Evolutionary conservation across 305 asterid genomes (phyloP).

Genomic region (Plantago coronopus): DNA sequence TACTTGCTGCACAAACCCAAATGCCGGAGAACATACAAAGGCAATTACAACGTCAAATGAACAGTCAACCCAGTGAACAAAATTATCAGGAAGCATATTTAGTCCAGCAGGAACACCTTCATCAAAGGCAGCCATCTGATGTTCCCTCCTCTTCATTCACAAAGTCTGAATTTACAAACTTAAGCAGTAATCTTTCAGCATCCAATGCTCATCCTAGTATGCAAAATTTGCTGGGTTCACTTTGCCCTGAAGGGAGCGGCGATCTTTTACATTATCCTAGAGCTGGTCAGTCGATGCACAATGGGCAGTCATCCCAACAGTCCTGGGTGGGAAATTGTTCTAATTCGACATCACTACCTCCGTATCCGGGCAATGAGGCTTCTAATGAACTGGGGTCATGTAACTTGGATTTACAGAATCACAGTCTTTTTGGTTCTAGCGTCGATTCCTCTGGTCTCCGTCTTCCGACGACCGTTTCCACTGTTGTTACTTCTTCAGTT

Average conservation of each 20-base stretch:
- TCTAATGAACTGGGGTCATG: conserved; percentile 54
- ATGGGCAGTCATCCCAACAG: conserved; percentile 61
- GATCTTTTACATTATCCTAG: conserved; percentile 58
- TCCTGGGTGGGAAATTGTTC: conserved; percentile 62
- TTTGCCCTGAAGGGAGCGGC: conserved; percentile 63
- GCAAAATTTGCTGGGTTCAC: conserved; percentile 69
- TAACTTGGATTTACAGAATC: conserved; percentile 60
- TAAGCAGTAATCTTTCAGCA: conserved; percentile 46
- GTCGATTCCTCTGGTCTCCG: conserved; percentile 64
- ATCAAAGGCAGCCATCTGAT: conserved; percentile 57
- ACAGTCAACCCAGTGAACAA: conserved; percentile 42
- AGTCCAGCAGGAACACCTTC: conserved; percentile 53
- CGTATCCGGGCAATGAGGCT: conserved; percentile 60
- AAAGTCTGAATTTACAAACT: conserved; percentile 47
- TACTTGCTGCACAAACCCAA: conserved; percentile 45
- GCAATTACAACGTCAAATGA: conserved; percentile 37
- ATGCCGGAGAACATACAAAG: conserved; percentile 43
- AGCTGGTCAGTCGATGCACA: conserved; percentile 47
- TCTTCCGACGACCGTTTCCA: conserved; percentile 64
- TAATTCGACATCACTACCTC: conserved; percentile 38
- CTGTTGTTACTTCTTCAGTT: conserved; percentile 45
- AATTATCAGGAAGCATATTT: conserved; percentile 52
- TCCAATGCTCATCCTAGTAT: conserved; percentile 43
- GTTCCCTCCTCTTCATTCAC: conserved; percentile 65
- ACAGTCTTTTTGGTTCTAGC: conserved; percentile 50